Evolutionary conservation across 2,329 filamentous ascomycete species (phyloP), one percentile per base, ranked within the genome.

Genomic region (Diaporthe sp.): DNA sequence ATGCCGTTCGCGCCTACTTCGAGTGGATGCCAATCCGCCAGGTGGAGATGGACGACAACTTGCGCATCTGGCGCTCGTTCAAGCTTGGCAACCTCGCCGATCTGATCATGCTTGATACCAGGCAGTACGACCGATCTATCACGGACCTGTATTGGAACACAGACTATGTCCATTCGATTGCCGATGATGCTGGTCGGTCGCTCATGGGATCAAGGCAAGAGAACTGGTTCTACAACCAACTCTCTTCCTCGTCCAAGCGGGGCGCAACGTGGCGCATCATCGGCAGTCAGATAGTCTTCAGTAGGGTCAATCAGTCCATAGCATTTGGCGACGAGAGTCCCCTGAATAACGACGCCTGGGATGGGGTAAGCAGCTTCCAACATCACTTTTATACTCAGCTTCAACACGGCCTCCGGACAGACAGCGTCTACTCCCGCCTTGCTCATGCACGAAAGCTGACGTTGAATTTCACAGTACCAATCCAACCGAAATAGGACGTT

Each of bases 121-220:
- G 92, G 6, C 87, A 93, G 75, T 94, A 94, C 77, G 91, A 94
- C 79, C 88, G 92, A 65, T 89, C 87, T 56, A 92, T 93, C 77
- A 93, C 92, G 0, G 81, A 81, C 27, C 77, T 86, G 0, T 89
- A 86, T 76, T 90, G 88, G 86, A 93, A 93, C 79, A 88, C 87
- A 0, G 85, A 90, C 56, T 93, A 93, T 79, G 84, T 94, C 74
- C 79, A 90, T 27, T 88, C 92, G 78, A 85, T 95, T 75, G 79
- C 89, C 25, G 89, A 94, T 77, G 92, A 95, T 72, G 90, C 92
- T 3, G 88, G 90, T 8, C 89, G 93, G 5, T 89, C 88, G 0
- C 83, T 95, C 77, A 94, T 95, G 92, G 93, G 93, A 3, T 85
- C 88, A 1, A 88, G 89, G 15, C 93, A 95, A 80, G 94, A 95